These are phyloP conservation scores for Luffa aegyptiaca DNA, from an alignment of 306 rosid species.

Conservation along the genomic window DNA sequence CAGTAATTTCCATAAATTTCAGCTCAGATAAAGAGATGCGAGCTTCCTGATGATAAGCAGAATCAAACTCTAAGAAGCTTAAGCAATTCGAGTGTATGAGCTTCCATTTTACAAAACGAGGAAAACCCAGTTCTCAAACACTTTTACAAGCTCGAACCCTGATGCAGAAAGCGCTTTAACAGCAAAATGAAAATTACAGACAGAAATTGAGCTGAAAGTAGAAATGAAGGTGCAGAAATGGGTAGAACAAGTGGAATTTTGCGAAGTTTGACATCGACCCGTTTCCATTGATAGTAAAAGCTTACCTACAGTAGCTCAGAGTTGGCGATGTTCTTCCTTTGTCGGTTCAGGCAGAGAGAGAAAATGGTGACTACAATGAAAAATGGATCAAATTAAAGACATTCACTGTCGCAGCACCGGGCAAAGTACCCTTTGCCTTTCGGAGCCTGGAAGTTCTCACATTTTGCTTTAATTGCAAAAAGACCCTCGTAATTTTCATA, in stretches of 20 bases:
- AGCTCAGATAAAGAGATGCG: not conserved
- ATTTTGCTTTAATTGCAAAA: not conserved
- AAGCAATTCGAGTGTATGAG: not conserved
- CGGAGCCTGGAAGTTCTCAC: not conserved
- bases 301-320: not conserved
- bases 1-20: not conserved
- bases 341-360: not conserved
- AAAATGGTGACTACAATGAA: not conserved
- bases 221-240: not conserved
- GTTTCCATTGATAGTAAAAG: not conserved
- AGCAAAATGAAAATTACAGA: not conserved
- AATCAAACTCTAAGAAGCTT: not conserved
- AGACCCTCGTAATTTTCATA: not conserved
- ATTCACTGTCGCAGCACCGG: not conserved
- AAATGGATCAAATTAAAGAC: not conserved
- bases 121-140: not conserved
- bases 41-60: not conserved
- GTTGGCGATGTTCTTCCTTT: not conserved
- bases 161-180: not conserved
- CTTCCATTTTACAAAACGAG: not conserved
- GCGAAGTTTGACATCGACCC: not conserved
- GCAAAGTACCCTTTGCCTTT: not conserved
- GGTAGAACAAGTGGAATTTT: not conserved
- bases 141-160: not conserved
- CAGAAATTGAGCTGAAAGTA: not conserved